These are phyloP conservation scores for Hymenoscyphus fructigenus DNA, from an alignment of 2,329 filamentous ascomycete species.

Conservation along the genomic window DNA sequence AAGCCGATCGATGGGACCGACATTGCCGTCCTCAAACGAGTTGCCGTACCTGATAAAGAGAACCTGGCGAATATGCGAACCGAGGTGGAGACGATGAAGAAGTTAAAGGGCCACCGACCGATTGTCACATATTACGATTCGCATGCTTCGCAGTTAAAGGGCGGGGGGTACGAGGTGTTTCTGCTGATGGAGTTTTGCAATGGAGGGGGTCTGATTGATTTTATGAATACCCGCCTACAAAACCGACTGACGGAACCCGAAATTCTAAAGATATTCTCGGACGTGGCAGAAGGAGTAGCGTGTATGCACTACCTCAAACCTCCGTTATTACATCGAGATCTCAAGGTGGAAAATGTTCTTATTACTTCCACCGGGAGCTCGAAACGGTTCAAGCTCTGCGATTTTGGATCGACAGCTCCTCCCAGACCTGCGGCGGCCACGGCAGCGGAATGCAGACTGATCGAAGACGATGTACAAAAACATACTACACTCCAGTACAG, in stretches of 20 bases:
- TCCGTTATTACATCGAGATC: conserved; percentile 84
- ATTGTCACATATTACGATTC: conserved; percentile 99
- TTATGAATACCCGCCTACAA: conserved; percentile 98
- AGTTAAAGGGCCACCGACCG: conserved; percentile 90
- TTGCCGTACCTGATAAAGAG: conserved; percentile 95
- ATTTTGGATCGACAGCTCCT: conserved; percentile 89
- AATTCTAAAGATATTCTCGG: conserved; percentile 94
- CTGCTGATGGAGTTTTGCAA: conserved; percentile 97
- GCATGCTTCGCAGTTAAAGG: conserved; percentile 89
- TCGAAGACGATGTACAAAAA: conserved; percentile 95
- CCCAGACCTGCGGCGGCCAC: conserved; percentile 83
- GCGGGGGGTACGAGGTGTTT: conserved; percentile 96
- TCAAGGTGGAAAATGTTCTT: conserved; percentile 97
- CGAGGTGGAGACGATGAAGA: conserved; percentile 99
- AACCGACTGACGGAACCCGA: conserved; percentile 96
- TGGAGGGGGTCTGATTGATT: conserved; percentile 94
- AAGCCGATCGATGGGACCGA: conserved; percentile 45
- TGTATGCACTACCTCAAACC: conserved; percentile 99
- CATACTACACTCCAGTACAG: conserved; percentile 97
- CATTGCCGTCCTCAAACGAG: conserved; percentile 58
- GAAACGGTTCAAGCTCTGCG: conserved; percentile 89
- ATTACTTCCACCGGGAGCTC: conserved; percentile 64
- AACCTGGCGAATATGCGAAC: conserved; percentile 93
- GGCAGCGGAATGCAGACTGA: conserved; percentile 82
- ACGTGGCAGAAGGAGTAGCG: conserved; percentile 92